A percentile compares a stretch with the other conserved stretches of the same genome.
phyloP scores from a whole-genome alignment of 129 eudicot genomes.

The Helianthus annuus region HanXRQr2.0-SUNRISE NC_035443.2:172949845-172950344 shows the following conservation, averaged over 20 bases:
- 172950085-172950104: neutral
- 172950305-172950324: neutral
- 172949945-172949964: conserved; percentile 27
- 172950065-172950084: neutral
- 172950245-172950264: conserved; percentile 84
- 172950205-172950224: conserved; percentile 91
- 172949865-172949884: neutral
- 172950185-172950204: conserved; percentile 95
- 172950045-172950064: conserved; percentile 33
- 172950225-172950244: conserved; percentile 96
- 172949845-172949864: conserved; percentile 12
- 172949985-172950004: conserved; percentile 91
- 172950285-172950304: conserved; percentile 42
- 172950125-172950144: neutral
- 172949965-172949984: conserved; percentile 84
- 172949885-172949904: neutral
- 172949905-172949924: neutral
- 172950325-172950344: neutral
- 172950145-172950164: conserved; percentile 43
- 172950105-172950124: neutral
- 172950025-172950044: conserved; percentile 94
- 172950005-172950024: conserved; percentile 68
- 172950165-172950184: conserved; percentile 77
- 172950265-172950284: conserved; percentile 97
- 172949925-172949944: neutral